Base-by-base conservation (phyloP, 108 stramenopile genomes). In the Epithemia pelagica region DNA sequence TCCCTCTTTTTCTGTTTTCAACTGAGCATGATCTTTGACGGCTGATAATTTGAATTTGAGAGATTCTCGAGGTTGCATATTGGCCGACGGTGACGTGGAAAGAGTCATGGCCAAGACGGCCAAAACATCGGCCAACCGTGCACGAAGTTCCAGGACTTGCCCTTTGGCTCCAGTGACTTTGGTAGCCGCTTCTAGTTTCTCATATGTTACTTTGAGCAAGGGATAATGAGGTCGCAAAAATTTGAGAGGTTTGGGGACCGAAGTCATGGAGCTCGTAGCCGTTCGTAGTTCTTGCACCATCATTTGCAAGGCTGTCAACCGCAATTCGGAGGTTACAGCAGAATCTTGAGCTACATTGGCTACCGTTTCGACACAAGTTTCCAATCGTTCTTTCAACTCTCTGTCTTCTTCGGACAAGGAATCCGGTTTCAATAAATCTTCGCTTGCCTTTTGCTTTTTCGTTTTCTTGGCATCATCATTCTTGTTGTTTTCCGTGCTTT, bases 181-280 rank as follows among this genome's bases (percentile, higher is more conserved):
- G 19, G 64, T 18, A 54, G 28, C 8, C 18, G 67, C 61, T 60
- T 69, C 52, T n/a, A 72, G 21, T 20, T 64, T 55, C 19, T 64
- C 72, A 73, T 95, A 84, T 52, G 93, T 78, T n/a, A 52, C 73
- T 84, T 92, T 97, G 32, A 98, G 71, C 29, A 66, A 72, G 1
- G 82, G 89, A 77, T 92, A 99, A 64, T 96, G 88, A 22, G 97
- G 97, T 26, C 96, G 77, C 66, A 99, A 74, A 71, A 98, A 99
- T 84, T 99, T 99, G 64, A 99, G 85, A 0, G 99, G 99, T 80
- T 98, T 98, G 27, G 99, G 99, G 53, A 98, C 99, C 52, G 87
- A 83, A 15, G 99, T 99, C 99, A 99, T 99, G 69, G 89, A 92
- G 0, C 89, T 77, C 52, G 99, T 99, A 1, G 97, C 87, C 22